Evolutionary conservation across 176 grass and related monocot genomes (phyloP), one percentile per base, ranked within the genome.

Genomic region (Phragmites australis): DNA sequence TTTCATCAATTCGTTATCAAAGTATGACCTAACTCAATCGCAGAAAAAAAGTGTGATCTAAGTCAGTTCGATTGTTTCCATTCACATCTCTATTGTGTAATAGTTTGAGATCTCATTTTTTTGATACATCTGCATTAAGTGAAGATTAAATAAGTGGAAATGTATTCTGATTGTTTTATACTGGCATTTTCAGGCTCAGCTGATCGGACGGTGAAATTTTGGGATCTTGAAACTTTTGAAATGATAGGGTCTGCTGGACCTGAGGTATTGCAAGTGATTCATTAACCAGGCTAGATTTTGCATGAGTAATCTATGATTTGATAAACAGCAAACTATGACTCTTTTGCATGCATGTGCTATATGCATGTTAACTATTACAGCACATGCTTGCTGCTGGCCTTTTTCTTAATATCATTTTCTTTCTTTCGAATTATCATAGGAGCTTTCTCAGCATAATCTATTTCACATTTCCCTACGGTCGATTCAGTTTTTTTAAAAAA

Each of bases 181-280:
- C 19, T 85, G 37, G 68, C 67, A 74, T 82, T 79, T 93, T 86
- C 81, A 94, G 96, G 92, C 26, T 94, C 92, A 55, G 83, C 86
- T 77, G 92, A 98, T 78, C 88, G 74, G 60, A 98, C 92, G 1
- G 92, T 98, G 56, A 98, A 94, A 44, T 94, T 98, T 91, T 98
- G 96, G 96, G 96, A 98, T 63, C 88, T 98, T 58, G 96, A 98
- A 84, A 98, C 92, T 59, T 98, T 98, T 78, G 96, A 98, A 89
- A 80, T 98, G 77, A 98, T 98, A 72, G 96, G 96, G 82, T 94
- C 96, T 93, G 78, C 90, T 55, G 86, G 92, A 74, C 81, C 96
- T 1, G 96, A 98, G 92, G 92, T 98, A 94, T 53, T 81, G 14
- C 59, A 43, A 65, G 18, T 58, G n/a, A 3, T 29, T 78, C 53